A percentile compares a stretch with the other conserved stretches of the same genome.
Conservation (phyloP, 192 early-diverging fungal genomes). For the Rhizophagus prolifer region DNA sequence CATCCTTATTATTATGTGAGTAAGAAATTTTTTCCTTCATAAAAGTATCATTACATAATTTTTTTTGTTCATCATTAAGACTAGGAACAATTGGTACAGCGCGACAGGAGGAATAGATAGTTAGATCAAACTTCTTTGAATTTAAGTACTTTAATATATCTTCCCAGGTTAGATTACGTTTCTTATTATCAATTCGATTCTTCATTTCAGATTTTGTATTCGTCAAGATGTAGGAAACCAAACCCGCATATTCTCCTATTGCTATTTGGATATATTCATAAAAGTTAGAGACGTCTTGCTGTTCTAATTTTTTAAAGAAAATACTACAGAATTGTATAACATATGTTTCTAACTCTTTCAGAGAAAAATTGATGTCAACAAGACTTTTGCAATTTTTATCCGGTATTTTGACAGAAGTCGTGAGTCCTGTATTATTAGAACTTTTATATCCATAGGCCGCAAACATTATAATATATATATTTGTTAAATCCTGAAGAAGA, state of each 20-base stretch:
- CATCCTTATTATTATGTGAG: not conserved
- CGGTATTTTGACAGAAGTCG: not conserved
- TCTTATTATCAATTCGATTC: not conserved
- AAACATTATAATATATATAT: conserved; percentile 4
- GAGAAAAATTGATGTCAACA: not conserved
- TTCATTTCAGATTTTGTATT: not conserved
- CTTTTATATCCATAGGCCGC: no score
- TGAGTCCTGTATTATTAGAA: not conserved
- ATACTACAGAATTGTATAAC: not conserved
- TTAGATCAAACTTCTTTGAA: not conserved
- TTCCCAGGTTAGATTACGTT: not conserved
- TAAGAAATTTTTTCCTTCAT: not conserved
- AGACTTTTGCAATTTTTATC: conserved; percentile 4
- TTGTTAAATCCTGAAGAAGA: not conserved
- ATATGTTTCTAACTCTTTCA: no score
- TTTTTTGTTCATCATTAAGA: not conserved
- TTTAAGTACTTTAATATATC: conserved; percentile 5
- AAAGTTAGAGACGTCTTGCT: not conserved
- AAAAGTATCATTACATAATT: not conserved
- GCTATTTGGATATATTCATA: not conserved
- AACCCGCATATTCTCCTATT: no score
- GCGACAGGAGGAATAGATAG: not conserved
- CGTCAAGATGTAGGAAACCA: not conserved
- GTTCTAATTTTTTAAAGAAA: not conserved
- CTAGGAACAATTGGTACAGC: not conserved